Conservation (phyloP, 2,329 filamentous ascomycete species). For the Sclerotinia subarctica region DNA sequence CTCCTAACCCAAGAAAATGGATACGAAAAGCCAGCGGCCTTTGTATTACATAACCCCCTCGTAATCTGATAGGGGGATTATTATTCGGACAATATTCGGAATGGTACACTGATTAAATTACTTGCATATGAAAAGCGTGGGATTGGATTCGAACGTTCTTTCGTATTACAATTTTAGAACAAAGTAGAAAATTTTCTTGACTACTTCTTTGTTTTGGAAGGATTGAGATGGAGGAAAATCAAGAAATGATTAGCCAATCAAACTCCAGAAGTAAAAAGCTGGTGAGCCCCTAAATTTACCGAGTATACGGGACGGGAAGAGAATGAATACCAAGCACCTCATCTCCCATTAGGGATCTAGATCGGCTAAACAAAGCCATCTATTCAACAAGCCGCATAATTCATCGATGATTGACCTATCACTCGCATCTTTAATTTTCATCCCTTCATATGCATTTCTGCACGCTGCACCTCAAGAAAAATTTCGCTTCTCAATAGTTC, state of each 20-base stretch:
- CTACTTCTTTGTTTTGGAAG: too few species aligned
- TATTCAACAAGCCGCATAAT: background rate
- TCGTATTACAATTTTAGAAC: background rate
- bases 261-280: background rate
- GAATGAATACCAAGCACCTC: background rate
- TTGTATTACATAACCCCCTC: slow-evolving; percentile 3
- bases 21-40: background rate
- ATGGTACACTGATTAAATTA: background rate
- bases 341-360: background rate
- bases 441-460: background rate
- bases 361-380: background rate
- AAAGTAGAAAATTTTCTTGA: background rate
- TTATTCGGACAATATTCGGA: background rate
- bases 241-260: background rate
- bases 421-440: too few species aligned
- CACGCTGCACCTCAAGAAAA: background rate
- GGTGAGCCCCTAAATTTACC: slow-evolving; percentile 12
- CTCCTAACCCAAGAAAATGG: slow-evolving; percentile 5
- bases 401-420: background rate
- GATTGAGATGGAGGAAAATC: background rate
- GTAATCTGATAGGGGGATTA: background rate
- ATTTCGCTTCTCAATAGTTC: background rate
- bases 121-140: background rate
- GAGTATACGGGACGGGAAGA: background rate
- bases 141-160: background rate